Evolutionary conservation across 441 rosid genomes (phyloP), one percentile per base, ranked within the genome.

Genomic region (Eutrema salsugineum): DNA sequence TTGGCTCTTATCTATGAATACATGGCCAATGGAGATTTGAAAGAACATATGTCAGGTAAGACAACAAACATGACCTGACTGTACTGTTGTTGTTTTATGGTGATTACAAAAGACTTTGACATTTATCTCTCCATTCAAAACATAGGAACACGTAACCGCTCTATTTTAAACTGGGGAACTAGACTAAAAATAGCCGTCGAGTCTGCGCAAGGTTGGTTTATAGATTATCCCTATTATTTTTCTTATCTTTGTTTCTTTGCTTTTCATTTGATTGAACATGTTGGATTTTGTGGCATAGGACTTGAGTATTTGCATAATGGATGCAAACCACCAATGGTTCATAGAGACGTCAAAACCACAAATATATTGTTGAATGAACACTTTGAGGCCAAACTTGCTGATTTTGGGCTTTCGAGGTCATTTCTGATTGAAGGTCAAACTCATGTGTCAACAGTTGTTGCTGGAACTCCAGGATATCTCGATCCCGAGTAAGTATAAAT

Each of bases 321-420:
- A 55, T 72, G 50, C 59, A 82, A 70, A 15, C 86, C 88, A 28
- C 74, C 75, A 33, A 77, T 77, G 40, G 64, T 81, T 38, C 82
- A 81, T 67, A 70, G 86, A 70, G 86, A 83, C 19, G 73, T 83
- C 19, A 81, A 81, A 66, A 32, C 83, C 4, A 32, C 81, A 14
- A 84, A 82, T 60, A 82, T 82, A 50, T 65, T 85, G 15, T 51
- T 82, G 47, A 72, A 30, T 19, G 81, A 77, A 20, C 58, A 81
- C 0, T 64, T 77, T 11, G 38, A 81, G 0, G 84, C 82, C 0
- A 84, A 82, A 56, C 22, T 82, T 28, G 78, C 82, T 1, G 79
- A 85, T 81, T 85, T 82, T n/a, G 89, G 86, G 1, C 73, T 83
- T 42, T 83, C 87, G 0, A 75, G 71, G 20, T 43, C 63, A 16